phyloP scores from a whole-genome alignment of 768 basidiomycete genomes.

The Gymnopilus junonius region DNA sequence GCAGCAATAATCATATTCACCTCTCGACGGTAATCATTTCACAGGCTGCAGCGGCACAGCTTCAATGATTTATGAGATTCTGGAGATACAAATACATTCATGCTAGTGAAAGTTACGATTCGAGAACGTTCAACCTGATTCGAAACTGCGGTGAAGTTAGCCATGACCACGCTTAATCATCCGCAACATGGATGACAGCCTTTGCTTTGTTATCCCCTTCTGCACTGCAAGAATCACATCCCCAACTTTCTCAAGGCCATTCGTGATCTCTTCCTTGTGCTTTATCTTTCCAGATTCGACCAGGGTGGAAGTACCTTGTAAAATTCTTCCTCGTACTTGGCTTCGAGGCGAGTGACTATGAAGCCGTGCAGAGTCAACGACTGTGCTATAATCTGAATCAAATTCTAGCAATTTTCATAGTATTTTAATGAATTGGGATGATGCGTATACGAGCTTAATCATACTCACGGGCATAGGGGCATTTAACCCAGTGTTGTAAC shows the following conservation, averaged over 20 bases:
- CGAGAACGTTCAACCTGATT: no score
- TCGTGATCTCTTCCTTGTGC: slow-evolving; percentile 47
- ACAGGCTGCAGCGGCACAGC: no score
- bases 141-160: no score
- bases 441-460: no score
- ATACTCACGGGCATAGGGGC: not conserved
- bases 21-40: no score
- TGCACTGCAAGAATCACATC: slow-evolving; percentile 38
- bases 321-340: slow-evolving; percentile 47
- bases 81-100: no score
- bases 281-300: slow-evolving; percentile 52
- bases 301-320: slow-evolving; percentile 41
- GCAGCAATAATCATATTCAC: no score
- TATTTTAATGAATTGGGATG: no score
- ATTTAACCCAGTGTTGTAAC: slow-evolving; percentile 36
- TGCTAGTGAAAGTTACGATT: no score
- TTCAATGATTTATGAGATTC: no score
- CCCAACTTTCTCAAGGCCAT: slow-evolving; percentile 46
- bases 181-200: slow-evolving; percentile 38
- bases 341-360: slow-evolving; percentile 33
- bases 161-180: no score
- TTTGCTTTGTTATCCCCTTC: slow-evolving; percentile 41
- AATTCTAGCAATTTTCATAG: slow-evolving; percentile 33
- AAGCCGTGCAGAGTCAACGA: slow-evolving; percentile 44
- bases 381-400: slow-evolving; percentile 42